Percentiles rank a stretch among this genome's conserved stretches.
These are phyloP conservation scores for Botrytis squamosa DNA, from an alignment of 2,329 filamentous ascomycete species.

Conservation along the genomic window DNA sequence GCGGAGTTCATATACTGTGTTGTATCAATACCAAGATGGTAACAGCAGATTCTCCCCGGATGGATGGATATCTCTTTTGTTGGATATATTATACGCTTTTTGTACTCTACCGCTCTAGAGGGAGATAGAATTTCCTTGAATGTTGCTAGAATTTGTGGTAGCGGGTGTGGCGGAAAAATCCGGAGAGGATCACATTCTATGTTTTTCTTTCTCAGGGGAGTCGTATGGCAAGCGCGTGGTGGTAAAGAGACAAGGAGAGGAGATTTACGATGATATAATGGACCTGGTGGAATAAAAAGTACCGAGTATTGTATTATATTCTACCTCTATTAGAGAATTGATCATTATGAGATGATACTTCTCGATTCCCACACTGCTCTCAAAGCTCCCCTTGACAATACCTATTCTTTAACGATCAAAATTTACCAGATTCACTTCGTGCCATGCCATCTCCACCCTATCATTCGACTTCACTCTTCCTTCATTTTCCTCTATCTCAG, in stretches of 20 bases:
- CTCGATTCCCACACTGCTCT: not conserved
- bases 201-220: not conserved
- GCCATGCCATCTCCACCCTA: not conserved
- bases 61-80: not conserved
- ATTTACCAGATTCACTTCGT: not conserved
- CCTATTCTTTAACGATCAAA: too few relatives aligned
- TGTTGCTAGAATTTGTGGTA: not conserved
- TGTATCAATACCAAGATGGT: not conserved
- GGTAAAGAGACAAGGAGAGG: not conserved
- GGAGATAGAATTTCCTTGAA: not conserved
- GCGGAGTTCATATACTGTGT: not conserved
- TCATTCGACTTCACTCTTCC: not conserved
- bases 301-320: not conserved
- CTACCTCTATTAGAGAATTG: not conserved
- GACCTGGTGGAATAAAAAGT: not conserved
- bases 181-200: not conserved
- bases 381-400: too few relatives aligned
- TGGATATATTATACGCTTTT: not conserved
- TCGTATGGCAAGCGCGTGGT: not conserved
- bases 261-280: not conserved
- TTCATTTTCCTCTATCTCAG: not conserved
- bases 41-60: not conserved
- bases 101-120: not conserved
- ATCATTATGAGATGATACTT: not conserved
- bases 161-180: too few relatives aligned